Evolutionary conservation across 768 basidiomycete genomes (phyloP).

Genomic region (Phaeolepiota aurea): DNA sequence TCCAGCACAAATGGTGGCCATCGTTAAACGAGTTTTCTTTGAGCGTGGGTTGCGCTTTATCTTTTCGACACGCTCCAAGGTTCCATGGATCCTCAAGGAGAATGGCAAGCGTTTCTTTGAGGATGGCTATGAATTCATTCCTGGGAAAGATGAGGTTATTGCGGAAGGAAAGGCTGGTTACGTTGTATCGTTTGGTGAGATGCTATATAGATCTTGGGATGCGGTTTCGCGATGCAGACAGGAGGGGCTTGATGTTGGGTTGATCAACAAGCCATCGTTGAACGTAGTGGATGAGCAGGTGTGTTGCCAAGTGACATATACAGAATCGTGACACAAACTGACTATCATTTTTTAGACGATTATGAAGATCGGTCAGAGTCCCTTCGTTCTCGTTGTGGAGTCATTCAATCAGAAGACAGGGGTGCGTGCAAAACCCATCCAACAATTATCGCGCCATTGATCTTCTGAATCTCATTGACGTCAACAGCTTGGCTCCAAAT

Average conservation of each 20-base stretch:
- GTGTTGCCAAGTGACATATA: no score
- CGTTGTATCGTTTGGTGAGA: constrained; percentile 81
- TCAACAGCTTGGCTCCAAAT: constrained; percentile 64
- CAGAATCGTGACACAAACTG: no score
- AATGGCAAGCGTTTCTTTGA: constrained; percentile 64
- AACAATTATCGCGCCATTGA: not conserved
- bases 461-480: not conserved
- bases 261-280: constrained; percentile 81
- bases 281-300: constrained; percentile 81
- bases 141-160: constrained; percentile 81
- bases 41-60: constrained; percentile 76
- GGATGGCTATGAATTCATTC: constrained; percentile 67
- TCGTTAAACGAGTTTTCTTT: constrained; percentile 76
- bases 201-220: constrained; percentile 78
- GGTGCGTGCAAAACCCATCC: constrained; percentile 18
- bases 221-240: constrained; percentile 69
- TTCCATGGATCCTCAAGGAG: constrained; percentile 77
- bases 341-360: no score
- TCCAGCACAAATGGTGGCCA: constrained; percentile 67
- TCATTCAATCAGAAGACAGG: constrained; percentile 87
- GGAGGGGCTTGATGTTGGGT: constrained; percentile 69
- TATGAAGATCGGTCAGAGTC: constrained; percentile 61
- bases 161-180: constrained; percentile 73
- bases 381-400: constrained; percentile 81
- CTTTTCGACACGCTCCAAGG: constrained; percentile 86